Evolutionary conservation across 345 rosid genomes (phyloP).

Genomic region (Gossypium longicalyx): DNA sequence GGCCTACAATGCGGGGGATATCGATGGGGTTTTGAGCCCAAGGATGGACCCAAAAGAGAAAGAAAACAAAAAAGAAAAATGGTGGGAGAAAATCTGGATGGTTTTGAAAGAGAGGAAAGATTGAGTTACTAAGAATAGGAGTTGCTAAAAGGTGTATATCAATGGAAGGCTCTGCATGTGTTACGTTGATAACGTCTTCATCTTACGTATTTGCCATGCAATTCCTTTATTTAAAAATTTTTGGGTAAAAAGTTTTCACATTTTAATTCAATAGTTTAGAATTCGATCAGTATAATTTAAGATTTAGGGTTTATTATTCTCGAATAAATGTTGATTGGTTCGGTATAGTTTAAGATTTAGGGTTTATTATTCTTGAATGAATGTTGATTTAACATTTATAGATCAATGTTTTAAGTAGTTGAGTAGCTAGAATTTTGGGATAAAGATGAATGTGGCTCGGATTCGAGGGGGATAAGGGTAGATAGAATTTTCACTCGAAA

Average conservation of each 20-base stretch:
- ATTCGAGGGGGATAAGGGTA: too few relatives aligned
- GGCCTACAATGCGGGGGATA: conserved; percentile 24
- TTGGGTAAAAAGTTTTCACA: neutral
- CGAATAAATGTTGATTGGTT: too few relatives aligned
- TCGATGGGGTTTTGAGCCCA: neutral
- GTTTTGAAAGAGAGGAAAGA: neutral
- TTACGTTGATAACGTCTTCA: conserved; percentile 3
- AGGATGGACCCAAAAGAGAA: neutral
- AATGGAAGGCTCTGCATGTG: neutral
- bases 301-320: too few relatives aligned
- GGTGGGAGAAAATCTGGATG: conserved; percentile 15
- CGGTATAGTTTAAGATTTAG: too few relatives aligned
- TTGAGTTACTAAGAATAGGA: conserved; percentile 31
- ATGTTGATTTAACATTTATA: too few relatives aligned
- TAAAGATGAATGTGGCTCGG: too few relatives aligned
- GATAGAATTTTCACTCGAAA: too few relatives aligned
- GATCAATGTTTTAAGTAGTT: too few relatives aligned
- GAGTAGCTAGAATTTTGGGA: too few relatives aligned
- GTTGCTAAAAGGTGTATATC: neutral
- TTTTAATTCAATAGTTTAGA: too few relatives aligned
- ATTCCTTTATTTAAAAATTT: neutral
- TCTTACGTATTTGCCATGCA: neutral
- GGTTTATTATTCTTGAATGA: too few relatives aligned
- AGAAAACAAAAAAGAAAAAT: neutral
- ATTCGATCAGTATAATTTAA: too few relatives aligned